These are phyloP conservation scores for Silene conica DNA, from an alignment of 148 eudicot genomes.

Conservation along the genomic window DNA sequence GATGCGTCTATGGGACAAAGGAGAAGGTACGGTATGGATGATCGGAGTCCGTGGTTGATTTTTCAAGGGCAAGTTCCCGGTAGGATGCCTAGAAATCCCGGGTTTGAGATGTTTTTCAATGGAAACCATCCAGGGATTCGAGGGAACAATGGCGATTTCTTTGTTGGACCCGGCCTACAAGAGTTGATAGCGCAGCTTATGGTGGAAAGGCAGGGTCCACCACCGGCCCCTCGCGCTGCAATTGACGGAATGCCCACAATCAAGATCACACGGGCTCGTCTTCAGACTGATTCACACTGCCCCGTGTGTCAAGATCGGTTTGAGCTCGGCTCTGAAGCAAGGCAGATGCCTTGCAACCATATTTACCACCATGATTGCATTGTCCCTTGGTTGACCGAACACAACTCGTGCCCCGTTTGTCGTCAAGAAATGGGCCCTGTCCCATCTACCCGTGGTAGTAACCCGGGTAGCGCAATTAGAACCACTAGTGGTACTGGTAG, in stretches of 20 bases:
- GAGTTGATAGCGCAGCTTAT: constrained; percentile 76
- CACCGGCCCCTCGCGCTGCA: constrained; percentile 80
- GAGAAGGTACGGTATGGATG: constrained; percentile 49
- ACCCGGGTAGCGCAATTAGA: constrained; percentile 27
- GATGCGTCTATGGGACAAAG: constrained; percentile 65
- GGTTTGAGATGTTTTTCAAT: constrained; percentile 57
- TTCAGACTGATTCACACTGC: constrained; percentile 76
- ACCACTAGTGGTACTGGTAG: constrained; percentile 16
- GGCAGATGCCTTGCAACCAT: constrained; percentile 88
- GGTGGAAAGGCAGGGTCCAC: constrained; percentile 75
- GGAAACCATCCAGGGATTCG: constrained; percentile 50
- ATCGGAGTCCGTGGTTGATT: constrained; percentile 55
- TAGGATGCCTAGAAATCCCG: constrained; percentile 42
- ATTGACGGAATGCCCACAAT: constrained; percentile 89
- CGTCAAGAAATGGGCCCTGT: constrained; percentile 65
- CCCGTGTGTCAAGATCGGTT: constrained; percentile 89
- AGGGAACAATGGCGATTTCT: constrained; percentile 52
- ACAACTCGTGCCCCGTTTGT: constrained; percentile 96
- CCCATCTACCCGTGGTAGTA: constrained; percentile 29
- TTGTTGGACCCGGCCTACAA: constrained; percentile 68
- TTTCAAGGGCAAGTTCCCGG: constrained; percentile 57
- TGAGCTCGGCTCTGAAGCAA: constrained; percentile 74
- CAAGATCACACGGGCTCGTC: constrained; percentile 62
- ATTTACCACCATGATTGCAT: constrained; percentile 86
- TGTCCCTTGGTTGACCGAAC: constrained; percentile 89